Evolutionary conservation across 176 grass and related monocot species (phyloP), one percentile per base, ranked within the genome.

Genomic region (Neostapfia colusana): DNA sequence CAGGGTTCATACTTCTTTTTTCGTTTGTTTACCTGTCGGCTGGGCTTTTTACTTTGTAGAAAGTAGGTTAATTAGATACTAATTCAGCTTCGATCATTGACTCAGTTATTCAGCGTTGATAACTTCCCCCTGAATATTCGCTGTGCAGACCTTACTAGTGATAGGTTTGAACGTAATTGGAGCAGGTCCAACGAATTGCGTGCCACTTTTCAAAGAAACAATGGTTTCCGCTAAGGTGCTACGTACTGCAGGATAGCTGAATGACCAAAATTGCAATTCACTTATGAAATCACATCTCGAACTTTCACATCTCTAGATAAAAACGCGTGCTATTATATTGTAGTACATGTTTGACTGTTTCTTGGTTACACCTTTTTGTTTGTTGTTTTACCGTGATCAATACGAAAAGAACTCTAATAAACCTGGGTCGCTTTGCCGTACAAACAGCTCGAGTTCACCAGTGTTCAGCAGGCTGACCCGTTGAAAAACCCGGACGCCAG

Each of bases 401-500:
- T 67, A 16, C 7, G 31, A 41, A 86, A 48, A 6, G 16, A 50
- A 18, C 4, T 3, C 16, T 18, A 18, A 18, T 18, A 18, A 18
- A 5, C 3, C 36, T 4, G 2, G 27, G 27, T 45, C 27, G 17
- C 18, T 63, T 55, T 75, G 13, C 4, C 20, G 5, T 7, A 20
- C n/a, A 31, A 63, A 27, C 23, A 57, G 38, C 45, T 50, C 31
- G 49, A 37, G 58, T 43, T 4, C 63, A 17, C 5, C 27, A 12
- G 31, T 63, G 8, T 35, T 78, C 79, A 82, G 60, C 60, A 87
- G 2, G 67, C 63, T 54, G 67, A 49, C 10, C 44, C 26, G 21
- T 71, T 71, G 17, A 18, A 17, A 65, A 67, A 40, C 35, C 78
- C 66, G 34, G 62, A 69, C 0, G 85, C 90, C 51, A 97, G 5